Conservation (phyloP, 2,329 filamentous ascomycete species). For the Phaeosphaeriaceae sp. region DNA sequence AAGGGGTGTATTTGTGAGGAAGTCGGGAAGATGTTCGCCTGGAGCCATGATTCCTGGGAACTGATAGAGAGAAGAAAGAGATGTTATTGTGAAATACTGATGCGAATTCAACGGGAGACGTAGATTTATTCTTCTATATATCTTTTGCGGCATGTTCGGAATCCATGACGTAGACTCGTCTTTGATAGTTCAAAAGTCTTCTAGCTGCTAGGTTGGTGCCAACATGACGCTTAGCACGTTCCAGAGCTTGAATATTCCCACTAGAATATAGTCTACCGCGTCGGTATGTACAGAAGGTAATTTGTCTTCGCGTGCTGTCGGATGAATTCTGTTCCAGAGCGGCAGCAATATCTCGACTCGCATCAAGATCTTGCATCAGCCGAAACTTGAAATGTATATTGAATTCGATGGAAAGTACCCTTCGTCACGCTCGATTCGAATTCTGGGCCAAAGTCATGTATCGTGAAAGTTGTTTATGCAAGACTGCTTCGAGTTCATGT, state of each 20-base stretch:
- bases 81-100: neutral
- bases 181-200: neutral
- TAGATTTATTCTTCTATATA: neutral
- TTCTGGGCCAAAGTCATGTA: neutral
- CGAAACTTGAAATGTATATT: too few species aligned
- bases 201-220: neutral
- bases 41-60: constrained; percentile 22
- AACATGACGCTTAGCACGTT: neutral
- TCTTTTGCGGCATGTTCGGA: neutral
- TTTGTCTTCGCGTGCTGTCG: neutral
- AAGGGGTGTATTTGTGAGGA: constrained; percentile 36
- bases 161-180: neutral
- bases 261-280: neutral
- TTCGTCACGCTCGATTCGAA: neutral
- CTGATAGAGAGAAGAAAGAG: neutral
- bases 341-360: too few species aligned
- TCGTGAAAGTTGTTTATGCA: neutral
- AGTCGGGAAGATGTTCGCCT: constrained; percentile 32
- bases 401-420: neutral
- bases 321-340: too few species aligned
- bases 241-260: neutral
- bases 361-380: too few species aligned
- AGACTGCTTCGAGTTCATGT: neutral
- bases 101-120: too few species aligned
- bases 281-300: neutral